Evolutionary conservation across 106 monocot species (phyloP).

Genomic region (Posidonia australis): DNA sequence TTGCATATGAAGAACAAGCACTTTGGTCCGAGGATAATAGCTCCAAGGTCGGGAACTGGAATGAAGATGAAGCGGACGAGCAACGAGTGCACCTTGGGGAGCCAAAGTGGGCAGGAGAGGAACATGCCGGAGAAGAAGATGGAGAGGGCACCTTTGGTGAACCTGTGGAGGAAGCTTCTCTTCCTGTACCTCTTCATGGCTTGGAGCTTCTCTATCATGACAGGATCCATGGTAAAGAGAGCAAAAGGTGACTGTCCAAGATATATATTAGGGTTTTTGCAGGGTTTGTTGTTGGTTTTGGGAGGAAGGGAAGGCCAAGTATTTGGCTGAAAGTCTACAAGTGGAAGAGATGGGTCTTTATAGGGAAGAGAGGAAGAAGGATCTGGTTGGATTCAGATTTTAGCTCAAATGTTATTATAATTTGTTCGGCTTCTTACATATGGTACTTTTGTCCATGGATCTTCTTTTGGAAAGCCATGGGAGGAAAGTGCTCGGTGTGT

Average conservation of each 20-base stretch:
- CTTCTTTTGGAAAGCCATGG: background rate
- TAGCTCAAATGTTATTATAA: no score
- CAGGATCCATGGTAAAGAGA: slow-evolving; percentile 22
- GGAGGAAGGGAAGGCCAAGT: no score
- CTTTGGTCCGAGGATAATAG: slow-evolving; percentile 3
- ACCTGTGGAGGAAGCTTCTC: slow-evolving; percentile 3
- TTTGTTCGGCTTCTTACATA: no score
- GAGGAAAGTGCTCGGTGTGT: background rate
- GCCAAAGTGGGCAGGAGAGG: slow-evolving; percentile 21
- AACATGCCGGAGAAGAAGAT: slow-evolving; percentile 11
- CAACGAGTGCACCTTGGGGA: slow-evolving; percentile 6
- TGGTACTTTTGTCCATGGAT: no score
- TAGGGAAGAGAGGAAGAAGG: no score
- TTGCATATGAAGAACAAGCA: slow-evolving; percentile 25
- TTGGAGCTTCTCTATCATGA: slow-evolving; percentile 21
- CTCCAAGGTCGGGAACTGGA: background rate
- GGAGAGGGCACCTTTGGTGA: background rate
- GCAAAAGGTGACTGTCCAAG: no score
- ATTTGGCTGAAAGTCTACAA: no score
- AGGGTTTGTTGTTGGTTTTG: no score
- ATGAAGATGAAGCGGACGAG: slow-evolving; percentile 2
- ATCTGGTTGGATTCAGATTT: no score
- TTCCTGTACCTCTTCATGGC: slow-evolving; percentile 16
- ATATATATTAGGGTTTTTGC: no score
- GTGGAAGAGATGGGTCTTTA: no score